Evolutionary conservation across 345 rosid genomes (phyloP).

Genomic region (Eucalyptus viminalis): DNA sequence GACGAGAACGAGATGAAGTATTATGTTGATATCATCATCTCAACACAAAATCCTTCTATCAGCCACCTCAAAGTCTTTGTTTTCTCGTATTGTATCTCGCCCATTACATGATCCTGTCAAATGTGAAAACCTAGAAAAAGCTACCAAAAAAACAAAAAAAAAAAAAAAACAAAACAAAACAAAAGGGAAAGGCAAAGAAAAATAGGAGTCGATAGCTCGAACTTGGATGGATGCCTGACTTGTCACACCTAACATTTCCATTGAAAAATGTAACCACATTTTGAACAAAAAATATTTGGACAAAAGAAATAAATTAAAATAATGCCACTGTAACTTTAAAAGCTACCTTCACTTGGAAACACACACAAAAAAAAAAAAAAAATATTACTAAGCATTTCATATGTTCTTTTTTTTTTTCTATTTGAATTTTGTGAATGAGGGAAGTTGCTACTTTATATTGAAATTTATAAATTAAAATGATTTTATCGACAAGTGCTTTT

Average conservation of each 20-base stretch:
- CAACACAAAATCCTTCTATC: neutral
- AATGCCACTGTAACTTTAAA: neutral
- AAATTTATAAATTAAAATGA: neutral
- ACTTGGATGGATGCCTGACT: neutral
- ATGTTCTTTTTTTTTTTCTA: neutral
- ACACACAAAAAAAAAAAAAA: neutral
- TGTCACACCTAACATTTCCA: neutral
- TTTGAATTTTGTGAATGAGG: neutral
- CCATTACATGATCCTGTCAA: neutral
- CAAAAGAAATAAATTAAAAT: neutral
- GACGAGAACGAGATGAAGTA: neutral
- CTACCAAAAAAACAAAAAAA: no score
- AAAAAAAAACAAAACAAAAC: accelerated
- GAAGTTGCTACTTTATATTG: neutral
- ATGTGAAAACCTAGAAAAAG: neutral
- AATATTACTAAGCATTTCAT: neutral
- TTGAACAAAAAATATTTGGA: neutral
- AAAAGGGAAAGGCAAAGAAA: neutral
- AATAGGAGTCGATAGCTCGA: neutral
- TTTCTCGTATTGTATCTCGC: neutral
- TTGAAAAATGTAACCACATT: neutral
- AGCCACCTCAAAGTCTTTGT: neutral
- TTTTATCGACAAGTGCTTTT: neutral
- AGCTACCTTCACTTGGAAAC: neutral
- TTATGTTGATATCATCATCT: neutral